Evolutionary conservation across 2,329 filamentous ascomycete species (phyloP), one percentile per base, ranked within the genome.

Genomic region (Bretziella fagacearum): DNA sequence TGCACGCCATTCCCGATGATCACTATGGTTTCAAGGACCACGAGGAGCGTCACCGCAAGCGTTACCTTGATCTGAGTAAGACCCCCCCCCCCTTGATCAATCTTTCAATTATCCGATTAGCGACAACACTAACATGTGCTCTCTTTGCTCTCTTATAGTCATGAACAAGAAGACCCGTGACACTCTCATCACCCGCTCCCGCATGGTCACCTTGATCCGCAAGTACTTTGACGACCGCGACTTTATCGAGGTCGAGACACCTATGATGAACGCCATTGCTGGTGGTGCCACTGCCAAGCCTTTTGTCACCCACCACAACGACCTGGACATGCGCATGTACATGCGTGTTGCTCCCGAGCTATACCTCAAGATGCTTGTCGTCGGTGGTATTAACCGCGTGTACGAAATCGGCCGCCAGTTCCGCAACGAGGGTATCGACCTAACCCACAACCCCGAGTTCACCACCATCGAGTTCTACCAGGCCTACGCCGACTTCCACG

Each of bases 401-500:
- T 98, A 94, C 65, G 91, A 98, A 62, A 77, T 98, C 53, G 91
- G 91, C 54, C 81, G 86, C 54, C 85, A 93, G 61, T 98, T 98
- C 75, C 72, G 91, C 57, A 98, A 98, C 59, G 87, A 94, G 64
- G 80, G 81, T 55, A 61, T 64, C 51, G 64, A 66, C 56, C 57
- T 65, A 41, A 98, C 91, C 6, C 91, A 98, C 71, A 98, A 96
- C 51, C 52, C 84, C 32, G 91, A 98, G 62, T 98, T 98, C 69
- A 98, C 91, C 36, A 93, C 85, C 22, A 84, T 85, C 62, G 91
- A 98, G 64, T 96, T 96, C 67, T 98, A 98, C 66, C 79, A 83
- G 74, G 89, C 91, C 3, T 96, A 86, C 55, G 82, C 81, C 48
- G 86, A 94, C 63, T 77, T 94, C 55, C 83, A 93, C 63, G 91